Conservation (phyloP, 768 basidiomycete species). For the Naganishia onofrii region DNA sequence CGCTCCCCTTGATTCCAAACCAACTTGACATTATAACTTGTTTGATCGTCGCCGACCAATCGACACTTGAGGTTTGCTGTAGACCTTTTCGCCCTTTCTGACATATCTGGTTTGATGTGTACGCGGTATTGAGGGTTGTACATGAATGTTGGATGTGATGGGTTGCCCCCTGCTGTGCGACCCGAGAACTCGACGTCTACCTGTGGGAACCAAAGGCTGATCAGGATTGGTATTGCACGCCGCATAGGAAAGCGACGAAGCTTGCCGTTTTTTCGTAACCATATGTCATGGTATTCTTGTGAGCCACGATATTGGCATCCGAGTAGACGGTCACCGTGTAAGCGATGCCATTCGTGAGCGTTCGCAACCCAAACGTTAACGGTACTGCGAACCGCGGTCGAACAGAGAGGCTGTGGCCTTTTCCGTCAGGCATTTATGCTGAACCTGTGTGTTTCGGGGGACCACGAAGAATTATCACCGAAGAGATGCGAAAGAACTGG, state of each 20-base stretch:
- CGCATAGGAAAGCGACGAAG: not conserved
- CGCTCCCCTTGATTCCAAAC: constrained; percentile 75
- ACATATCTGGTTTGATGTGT: constrained; percentile 55
- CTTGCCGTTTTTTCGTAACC: constrained; percentile 17
- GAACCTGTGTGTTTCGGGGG: constrained; percentile 1
- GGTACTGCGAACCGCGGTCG: not conserved
- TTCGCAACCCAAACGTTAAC: not conserved
- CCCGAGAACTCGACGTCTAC: constrained; percentile 63
- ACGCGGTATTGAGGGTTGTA: constrained; percentile 84
- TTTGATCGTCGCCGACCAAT: constrained; percentile 60
- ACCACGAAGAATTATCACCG: not conserved
- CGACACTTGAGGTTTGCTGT: not conserved
- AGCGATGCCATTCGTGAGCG: not conserved
- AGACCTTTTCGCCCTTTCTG: too few species aligned
- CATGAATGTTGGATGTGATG: constrained; percentile 75
- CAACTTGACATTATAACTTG: constrained; percentile 65
- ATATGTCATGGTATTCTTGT: not conserved
- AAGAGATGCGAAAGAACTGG: too few species aligned
- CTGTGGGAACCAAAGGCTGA: constrained; percentile 53
- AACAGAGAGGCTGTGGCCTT: constrained; percentile 14
- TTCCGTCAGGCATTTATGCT: constrained; percentile 24
- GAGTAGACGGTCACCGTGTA: constrained; percentile 61
- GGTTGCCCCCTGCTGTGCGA: constrained; percentile 80
- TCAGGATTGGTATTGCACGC: not conserved
- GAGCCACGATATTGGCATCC: constrained; percentile 42